Percentiles rank a stretch among this genome's conserved stretches.
Evolutionary conservation across 2,329 filamentous ascomycete species (phyloP).

Genomic region (Penicillium sp.): DNA sequence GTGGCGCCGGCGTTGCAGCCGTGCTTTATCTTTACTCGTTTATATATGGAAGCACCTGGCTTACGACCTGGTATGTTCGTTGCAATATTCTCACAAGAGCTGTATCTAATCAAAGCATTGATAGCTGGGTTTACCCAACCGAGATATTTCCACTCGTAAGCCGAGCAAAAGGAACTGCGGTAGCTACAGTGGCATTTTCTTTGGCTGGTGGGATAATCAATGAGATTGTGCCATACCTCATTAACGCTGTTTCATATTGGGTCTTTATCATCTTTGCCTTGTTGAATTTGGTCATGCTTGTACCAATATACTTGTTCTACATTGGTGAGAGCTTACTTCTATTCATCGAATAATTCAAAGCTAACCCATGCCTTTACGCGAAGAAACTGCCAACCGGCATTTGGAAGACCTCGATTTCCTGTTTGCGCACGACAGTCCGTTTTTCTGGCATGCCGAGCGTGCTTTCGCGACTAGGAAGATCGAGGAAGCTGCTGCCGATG

Average conservation of each 20-base stretch:
- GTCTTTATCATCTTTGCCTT: neutral
- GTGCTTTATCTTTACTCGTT: neutral
- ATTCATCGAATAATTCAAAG: too few species aligned
- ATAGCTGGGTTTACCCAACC: neutral
- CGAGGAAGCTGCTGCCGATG: neutral
- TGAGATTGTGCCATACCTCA: slow-evolving; percentile 1
- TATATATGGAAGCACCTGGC: neutral
- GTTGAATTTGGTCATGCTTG: neutral
- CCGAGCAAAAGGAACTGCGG: neutral
- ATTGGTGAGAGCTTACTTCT: neutral
- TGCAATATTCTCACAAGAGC: too few species aligned
- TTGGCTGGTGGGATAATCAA: neutral
- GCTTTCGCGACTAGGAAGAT: neutral
- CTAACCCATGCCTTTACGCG: neutral
- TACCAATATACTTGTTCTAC: neutral
- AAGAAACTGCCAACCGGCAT: neutral
- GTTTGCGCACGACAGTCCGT: neutral
- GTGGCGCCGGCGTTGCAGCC: neutral
- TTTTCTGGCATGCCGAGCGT: neutral
- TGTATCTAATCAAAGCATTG: neutral
- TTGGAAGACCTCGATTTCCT: neutral
- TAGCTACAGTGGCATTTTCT: slow-evolving; percentile 1
- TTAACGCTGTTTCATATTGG: neutral
- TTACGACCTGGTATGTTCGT: neutral
- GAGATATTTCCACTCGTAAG: neutral